A percentile compares a stretch with the other conserved stretches of the same genome.
These are phyloP conservation scores for Coleophoma cylindrospora DNA, from an alignment of 2,329 filamentous ascomycete species.

Conservation along the genomic window DNA sequence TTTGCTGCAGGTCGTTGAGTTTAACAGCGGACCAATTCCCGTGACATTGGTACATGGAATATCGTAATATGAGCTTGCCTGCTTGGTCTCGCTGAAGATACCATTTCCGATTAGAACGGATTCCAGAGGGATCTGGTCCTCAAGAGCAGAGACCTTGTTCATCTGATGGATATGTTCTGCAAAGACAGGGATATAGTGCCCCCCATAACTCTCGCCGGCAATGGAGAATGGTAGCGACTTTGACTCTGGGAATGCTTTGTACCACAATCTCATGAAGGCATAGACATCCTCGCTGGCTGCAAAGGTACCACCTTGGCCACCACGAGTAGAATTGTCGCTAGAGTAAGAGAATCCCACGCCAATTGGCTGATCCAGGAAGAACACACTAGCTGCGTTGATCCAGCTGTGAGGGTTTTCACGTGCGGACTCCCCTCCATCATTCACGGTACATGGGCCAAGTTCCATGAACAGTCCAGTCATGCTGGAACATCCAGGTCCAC, in stretches of 20 bases:
- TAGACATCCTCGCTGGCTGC: constrained; percentile 17
- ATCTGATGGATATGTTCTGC: constrained; percentile 12
- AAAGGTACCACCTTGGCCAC: constrained; percentile 11
- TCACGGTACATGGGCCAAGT: constrained; percentile 38
- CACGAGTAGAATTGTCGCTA: constrained; percentile 9
- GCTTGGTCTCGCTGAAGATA: constrained; percentile 47
- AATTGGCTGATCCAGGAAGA: constrained; percentile 32
- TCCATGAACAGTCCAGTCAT: constrained; percentile 37
- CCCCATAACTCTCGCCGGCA: constrained; percentile 17
- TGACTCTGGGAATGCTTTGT: constrained; percentile 2
- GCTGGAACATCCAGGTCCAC: constrained; percentile 34
- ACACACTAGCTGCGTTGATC: constrained; percentile 32
- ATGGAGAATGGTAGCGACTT: constrained; percentile 4
- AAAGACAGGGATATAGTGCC: constrained; percentile 35
- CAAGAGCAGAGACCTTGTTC: constrained; percentile 23
- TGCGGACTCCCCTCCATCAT: constrained; percentile 30
- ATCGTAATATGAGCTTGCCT: constrained; percentile 51
- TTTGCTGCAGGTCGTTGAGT: constrained; percentile 5
- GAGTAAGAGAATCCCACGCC: constrained; percentile 33
- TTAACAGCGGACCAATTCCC: constrained; percentile 13
- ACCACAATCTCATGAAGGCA: constrained; percentile 17
- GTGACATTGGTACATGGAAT: constrained; percentile 17
- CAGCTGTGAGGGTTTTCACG: constrained; percentile 31
- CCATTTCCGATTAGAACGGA: constrained; percentile 49
- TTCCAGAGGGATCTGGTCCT: constrained; percentile 38